Conservation (phyloP, 495 filamentous ascomycete species). For the Aspergillus bertholletiae region DNA sequence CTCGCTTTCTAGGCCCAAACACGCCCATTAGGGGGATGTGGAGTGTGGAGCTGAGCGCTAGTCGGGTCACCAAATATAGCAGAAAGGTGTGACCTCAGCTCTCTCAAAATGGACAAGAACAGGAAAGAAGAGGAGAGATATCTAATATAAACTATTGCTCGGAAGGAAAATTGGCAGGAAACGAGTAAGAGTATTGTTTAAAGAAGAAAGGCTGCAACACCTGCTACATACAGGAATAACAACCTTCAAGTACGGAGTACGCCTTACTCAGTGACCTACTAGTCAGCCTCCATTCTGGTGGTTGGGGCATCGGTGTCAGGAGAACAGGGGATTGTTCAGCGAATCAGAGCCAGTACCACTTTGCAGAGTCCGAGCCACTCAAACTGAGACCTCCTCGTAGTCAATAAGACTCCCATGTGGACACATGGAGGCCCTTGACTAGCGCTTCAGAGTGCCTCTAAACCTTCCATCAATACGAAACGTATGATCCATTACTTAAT, state of each 20-base stretch:
- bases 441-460: neutral
- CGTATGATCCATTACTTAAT: too few species aligned
- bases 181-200: neutral
- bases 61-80: neutral
- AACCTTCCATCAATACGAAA: too few species aligned
- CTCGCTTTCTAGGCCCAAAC: neutral
- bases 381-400: neutral
- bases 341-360: neutral
- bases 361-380: neutral
- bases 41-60: slow-evolving; percentile 4
- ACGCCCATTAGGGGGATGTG: neutral
- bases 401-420: neutral
- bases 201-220: neutral
- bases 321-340: neutral
- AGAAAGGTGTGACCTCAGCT: neutral
- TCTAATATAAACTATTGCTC: neutral
- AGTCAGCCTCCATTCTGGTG: neutral
- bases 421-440: neutral
- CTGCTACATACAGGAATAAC: neutral
- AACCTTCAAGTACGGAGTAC: too few species aligned
- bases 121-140: neutral
- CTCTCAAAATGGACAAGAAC: neutral
- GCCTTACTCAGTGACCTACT: too few species aligned
- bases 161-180: neutral
- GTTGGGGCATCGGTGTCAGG: neutral